Base-by-base conservation (phyloP, 2,329 filamentous ascomycete species). In the Microcyclospora pomicola region DNA sequence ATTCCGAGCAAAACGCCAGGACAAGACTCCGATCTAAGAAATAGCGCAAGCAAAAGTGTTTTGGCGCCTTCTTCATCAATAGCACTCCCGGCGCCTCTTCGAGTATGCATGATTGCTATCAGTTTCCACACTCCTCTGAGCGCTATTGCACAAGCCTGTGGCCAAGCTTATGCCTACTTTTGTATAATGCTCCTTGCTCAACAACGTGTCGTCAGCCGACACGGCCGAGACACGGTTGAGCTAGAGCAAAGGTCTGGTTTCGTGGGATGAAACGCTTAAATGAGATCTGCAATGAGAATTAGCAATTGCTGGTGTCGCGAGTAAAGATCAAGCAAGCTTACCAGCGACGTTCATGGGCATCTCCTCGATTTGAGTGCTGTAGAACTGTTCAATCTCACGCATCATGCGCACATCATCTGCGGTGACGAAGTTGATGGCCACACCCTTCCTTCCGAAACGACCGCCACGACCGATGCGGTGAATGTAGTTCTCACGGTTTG, bases 401-500 rank as follows among this genome's bases (percentile, higher is more conserved):
- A 98, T 92, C 84, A 98, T 96, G 67, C 88, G 86, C 59, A 98
- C 91, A 68, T 98, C 91, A 53, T 98, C 91, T 58, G 86, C 85
- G 46, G 88, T 96, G 65, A 98, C 91, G 65, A 98, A 98, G 84
- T 98, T 98, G 77, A 98, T 98, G 60, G 91, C 91, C 65, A 98
- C 91, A 81, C 91, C 91, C 81, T 98, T 98, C 68, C 91, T 86
- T 68, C 91, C 91, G 73, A 98, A 98, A 74, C 91, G 87, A 71
- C 91, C 91, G 72, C 87, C 87, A 79, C 91, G 88, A 77, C 91
- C 91, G 61, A 98, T 98, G 64, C 91, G 83, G 72, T 98, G 91
- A 61, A 98, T 98, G 78, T 98, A 98, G 78, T 96, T 98, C 74
- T 98, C 91, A 60, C 88, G 86, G 77, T 96, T 96, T 68, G 86